A percentile compares a stretch with the other conserved stretches of the same genome.
Evolutionary conservation across 2,329 filamentous ascomycete species (phyloP).

Genomic region (Fusarium poae): DNA sequence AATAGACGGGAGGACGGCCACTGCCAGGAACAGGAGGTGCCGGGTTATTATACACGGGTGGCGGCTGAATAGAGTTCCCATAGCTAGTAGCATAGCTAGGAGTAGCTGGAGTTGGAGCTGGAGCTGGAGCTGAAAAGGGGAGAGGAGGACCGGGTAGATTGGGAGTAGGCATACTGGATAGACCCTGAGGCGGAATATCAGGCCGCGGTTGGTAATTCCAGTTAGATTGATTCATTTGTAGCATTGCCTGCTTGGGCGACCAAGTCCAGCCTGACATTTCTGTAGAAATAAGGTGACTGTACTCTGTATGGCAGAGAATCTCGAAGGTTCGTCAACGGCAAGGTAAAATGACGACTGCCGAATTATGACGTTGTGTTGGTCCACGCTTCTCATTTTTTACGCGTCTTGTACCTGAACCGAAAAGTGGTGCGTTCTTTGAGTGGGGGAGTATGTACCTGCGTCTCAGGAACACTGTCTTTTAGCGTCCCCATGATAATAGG

Average conservation of each 20-base stretch:
- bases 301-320: not conserved
- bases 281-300: not conserved
- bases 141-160: constrained; percentile 19
- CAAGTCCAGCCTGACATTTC: constrained; percentile 38
- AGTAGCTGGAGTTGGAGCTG: not conserved
- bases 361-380: constrained; percentile 25
- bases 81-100: not conserved
- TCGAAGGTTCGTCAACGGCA: constrained; percentile 3
- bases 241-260: constrained; percentile 38
- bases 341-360: constrained; percentile 16
- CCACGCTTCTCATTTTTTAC: constrained; percentile 16
- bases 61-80: constrained; percentile 5
- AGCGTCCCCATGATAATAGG: not conserved
- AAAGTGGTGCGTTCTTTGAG: constrained; percentile 6
- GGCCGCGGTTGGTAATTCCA: constrained; percentile 10
- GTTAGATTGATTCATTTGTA: constrained; percentile 23
- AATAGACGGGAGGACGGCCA: constrained; percentile 7
- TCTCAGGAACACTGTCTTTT: constrained; percentile 26
- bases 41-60: constrained; percentile 6
- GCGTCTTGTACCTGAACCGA: constrained; percentile 2
- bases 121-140: not conserved
- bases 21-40: not conserved
- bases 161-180: constrained; percentile 24
- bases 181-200: not conserved
- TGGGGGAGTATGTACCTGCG: constrained; percentile 19